Evolutionary conservation across 1,284 basidiomycete genomes (phyloP), one percentile per base, ranked within the genome.

Genomic region (Moesziomyces sp.): DNA sequence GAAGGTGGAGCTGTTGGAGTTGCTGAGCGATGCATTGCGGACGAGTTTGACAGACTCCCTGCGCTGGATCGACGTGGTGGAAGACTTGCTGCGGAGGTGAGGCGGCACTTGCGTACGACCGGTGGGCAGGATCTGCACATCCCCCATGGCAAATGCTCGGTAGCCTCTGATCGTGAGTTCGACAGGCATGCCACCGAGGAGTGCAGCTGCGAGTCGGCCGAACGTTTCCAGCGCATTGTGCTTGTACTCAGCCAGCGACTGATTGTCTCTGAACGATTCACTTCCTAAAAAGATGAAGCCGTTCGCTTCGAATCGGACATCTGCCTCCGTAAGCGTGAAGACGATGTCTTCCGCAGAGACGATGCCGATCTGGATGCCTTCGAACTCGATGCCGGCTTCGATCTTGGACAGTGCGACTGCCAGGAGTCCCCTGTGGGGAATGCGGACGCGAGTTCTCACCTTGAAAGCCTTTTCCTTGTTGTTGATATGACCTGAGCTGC

Each of bases 71-170:
- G 64, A 44, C n/a, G 42, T 58, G 1, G 59, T 28, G 5, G 73
- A 64, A 4, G 46, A 26, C 16, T 60, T 62, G 59, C 59, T 66
- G 45, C 55, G 59, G 26, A 67, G 48, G 24, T 67, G 63, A 10
- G 63, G 35, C 28, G 69, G 56, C 10, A 72, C 50, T 23, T 58
- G 59, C 24, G 43, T 53, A 19, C 69, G 63, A 30, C 38, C 44
- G 18, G 57, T 45, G 7, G 62, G 33, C 24, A 52, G n/a, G 18
- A 46, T 46, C 30, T 58, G 58, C 54, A 59, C 46, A 10, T 72
- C 69, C 26, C 63, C 69, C 69, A 72, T 66, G 16, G 69, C 69
- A 53, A 67, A 72, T 4, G 69, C 69, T 26, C 69, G 63, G 30
- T 72, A 72, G 21, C 69, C 69, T 3, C 19, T 42, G 42, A 63